phyloP scores from a whole-genome alignment of 1,139 yeast species.

The Saccharomyces hybrid region DNA sequence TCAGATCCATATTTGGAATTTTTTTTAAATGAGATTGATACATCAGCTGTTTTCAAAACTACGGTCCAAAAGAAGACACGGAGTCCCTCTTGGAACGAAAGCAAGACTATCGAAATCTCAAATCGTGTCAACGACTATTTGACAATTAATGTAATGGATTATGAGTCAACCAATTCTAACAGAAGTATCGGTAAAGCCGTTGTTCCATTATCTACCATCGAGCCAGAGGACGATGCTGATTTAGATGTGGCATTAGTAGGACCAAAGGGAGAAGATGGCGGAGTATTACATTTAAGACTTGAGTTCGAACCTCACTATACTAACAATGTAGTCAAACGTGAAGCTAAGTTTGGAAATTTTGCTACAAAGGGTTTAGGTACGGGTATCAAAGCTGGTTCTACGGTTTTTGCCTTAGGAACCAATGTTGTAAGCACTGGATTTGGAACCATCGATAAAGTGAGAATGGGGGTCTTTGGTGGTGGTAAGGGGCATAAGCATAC shows the following conservation, averaged over 20 bases:
- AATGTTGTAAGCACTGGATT: conserved; percentile 36
- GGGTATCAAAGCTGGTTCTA: conserved; percentile 34
- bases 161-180: conserved; percentile 88
- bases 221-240: conserved; percentile 46
- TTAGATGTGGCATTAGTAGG: conserved; percentile 45
- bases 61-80: conserved; percentile 76
- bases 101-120: conserved; percentile 39
- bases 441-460: conserved; percentile 36
- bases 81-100: conserved; percentile 77
- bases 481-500: conserved; percentile 17
- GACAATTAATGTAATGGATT: conserved; percentile 57
- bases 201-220: conserved; percentile 53
- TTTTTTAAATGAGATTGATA: conserved; percentile 52
- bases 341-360: conserved; percentile 30
- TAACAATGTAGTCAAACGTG: conserved; percentile 29
- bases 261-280: conserved; percentile 47
- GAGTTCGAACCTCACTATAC: conserved; percentile 66
- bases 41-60: conserved; percentile 48
- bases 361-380: conserved; percentile 23
- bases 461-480: conserved; percentile 30
- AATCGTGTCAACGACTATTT: conserved; percentile 56
- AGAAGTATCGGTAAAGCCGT: conserved; percentile 65
- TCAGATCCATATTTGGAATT: conserved; percentile 82
- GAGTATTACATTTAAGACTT: conserved; percentile 50
- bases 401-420: conserved; percentile 27